Base-by-base conservation (phyloP, 106 monocot species). In the Cymbidium sinense region DNA sequence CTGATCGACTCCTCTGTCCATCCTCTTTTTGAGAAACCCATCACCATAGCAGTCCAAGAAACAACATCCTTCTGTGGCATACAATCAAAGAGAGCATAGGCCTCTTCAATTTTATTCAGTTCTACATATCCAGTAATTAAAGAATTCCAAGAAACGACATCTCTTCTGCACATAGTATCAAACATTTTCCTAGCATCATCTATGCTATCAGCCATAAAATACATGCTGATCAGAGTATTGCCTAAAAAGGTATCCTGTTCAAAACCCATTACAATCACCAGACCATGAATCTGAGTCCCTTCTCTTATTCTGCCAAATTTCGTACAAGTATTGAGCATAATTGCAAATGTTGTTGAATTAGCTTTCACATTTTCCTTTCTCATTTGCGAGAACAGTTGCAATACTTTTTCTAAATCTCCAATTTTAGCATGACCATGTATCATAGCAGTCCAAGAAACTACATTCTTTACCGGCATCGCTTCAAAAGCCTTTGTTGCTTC, bases 131-230 rank as follows among this genome's bases (percentile, higher is more conserved):
- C 81, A 30, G 75, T 29, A 19, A 85, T 75, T 25, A 90, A 58
- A 13, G 87, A 85, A 76, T 90, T 90, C 90, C 90, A 90, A 44
- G 90, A 87, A 67, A 90, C 87, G 2, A 85, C 72, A 85, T 90
- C 85, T 81, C 73, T 90, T 43, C 21, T 75, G 33, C 73, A 79
- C 87, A 87, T 87, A 18, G 21, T 30, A 64, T 87, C 74, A 50
- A 90, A 90, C n/a, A 58, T 34, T 55, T 39, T 81, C 54, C 77
- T 80, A 13, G 90, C 85, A 78, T 69, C 78, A 55, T 69, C 58
- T 71, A 85, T 79, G 64, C 70, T 82, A 35, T 83, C 80, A 33
- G 21, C 51, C 54, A 73, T 81, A 47, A 77, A 79, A 76, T 90
- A 90, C 90, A 90, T 87, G 37, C 41, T 18, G 34, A 90, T 90